Base-by-base conservation (phyloP, 2,329 filamentous ascomycete genomes). In the Beauveria medogensis region DNA sequence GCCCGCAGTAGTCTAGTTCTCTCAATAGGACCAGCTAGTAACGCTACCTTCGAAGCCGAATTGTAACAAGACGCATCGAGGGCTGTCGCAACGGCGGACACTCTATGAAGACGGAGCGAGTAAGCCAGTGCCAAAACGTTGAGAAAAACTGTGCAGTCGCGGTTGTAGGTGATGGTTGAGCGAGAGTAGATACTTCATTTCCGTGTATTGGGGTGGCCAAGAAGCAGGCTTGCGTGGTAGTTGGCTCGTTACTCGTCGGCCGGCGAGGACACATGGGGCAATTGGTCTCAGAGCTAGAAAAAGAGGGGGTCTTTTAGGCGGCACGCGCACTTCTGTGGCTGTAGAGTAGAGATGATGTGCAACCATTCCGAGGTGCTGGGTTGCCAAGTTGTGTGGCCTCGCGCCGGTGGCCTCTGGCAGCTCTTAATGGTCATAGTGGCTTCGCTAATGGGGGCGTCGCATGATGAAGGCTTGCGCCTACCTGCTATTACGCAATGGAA, bases 401-500 rank as follows among this genome's bases (percentile, higher is more conserved):
- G 10, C n/a, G 34, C 34, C 5, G 5, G 43, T 40, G 30, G 55
- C n/a, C 14, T 46, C 12, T 56, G 43, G 41, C 12, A 53, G n/a
- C 50, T 14, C 24, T 20, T 40, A 8, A 8, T 37, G 18, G 26
- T 10, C 26, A 37, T 12, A 22, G n/a, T 47, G 28, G 54, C 28
- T 26, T 46, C 52, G 34, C 34, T 10, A 16, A 18, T 41, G 51
- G 10, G 24, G 53, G 22, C 20, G n/a, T 37, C 28, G n/a, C 41
- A 37, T 46, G 53, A 43, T 16, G 53, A n/a, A 3, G 40, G 34
- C 34, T 56, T n/a, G 18, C 10, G 34, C 22, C 12, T 37, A 44
- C 55, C 44, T 56, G 26, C 34, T 24, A 58, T 58, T 58, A 58
- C 55, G 55, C 55, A 58, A 58, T 24, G 46, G 9, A 41, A 51